Conservation (phyloP, 495 filamentous ascomycete species). For the Cladorrhinum samala region DNA sequence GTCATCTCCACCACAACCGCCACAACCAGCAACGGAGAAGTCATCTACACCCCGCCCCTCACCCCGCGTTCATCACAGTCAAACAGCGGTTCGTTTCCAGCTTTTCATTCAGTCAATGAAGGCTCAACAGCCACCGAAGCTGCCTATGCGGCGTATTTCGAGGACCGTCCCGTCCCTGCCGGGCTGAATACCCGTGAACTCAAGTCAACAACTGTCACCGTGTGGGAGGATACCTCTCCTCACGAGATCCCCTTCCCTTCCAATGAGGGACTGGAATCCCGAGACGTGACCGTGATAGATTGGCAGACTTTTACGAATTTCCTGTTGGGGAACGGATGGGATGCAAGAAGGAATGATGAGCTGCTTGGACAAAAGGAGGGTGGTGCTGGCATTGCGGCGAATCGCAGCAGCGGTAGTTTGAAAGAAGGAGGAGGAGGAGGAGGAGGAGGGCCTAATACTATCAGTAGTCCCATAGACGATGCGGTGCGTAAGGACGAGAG, state of each 20-base stretch:
- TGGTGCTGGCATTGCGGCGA: constrained; percentile 16
- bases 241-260: constrained; percentile 30
- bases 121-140: constrained; percentile 14
- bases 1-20: constrained; percentile 27
- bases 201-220: constrained; percentile 17
- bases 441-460: not conserved
- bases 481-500: not conserved
- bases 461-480: not conserved
- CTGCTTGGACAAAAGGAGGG: constrained; percentile 33
- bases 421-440: not conserved
- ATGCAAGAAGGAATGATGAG: constrained; percentile 25
- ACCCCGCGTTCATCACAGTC: constrained; percentile 30
- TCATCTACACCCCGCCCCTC: constrained; percentile 45
- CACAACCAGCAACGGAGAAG: constrained; percentile 27
- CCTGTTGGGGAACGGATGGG: constrained; percentile 27
- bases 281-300: constrained; percentile 38
- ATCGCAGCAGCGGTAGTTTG: not conserved
- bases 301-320: constrained; percentile 49
- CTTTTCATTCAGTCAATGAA: not conserved
- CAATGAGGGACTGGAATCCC: constrained; percentile 19
- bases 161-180: constrained; percentile 26
- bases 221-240: constrained; percentile 6
- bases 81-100: not conserved
- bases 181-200: constrained; percentile 1
- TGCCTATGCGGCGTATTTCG: constrained; percentile 34